Evolutionary conservation across 1,284 basidiomycete species (phyloP), one percentile per base, ranked within the genome.

Genomic region (Malassezia obtusa): DNA sequence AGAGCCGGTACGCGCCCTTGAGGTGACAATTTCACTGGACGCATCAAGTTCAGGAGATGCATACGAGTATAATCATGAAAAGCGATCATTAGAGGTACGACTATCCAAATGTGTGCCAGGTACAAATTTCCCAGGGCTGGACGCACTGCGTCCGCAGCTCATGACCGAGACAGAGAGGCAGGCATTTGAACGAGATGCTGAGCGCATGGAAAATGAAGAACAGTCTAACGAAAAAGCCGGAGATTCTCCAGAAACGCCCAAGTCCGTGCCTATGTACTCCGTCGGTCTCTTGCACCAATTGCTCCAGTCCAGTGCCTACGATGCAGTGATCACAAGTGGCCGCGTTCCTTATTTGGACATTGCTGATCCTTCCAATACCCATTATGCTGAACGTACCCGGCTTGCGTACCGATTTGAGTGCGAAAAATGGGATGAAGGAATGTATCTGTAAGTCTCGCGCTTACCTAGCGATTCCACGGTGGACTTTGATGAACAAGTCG

Each of bases 401-500:
- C 14, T 21, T 2, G 56, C 56, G 0, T 44, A 57, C 32, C 17
- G 25, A 7, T n/a, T 39, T 1, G 58, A 60, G 31, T 22, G 33
- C 38, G 50, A 47, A 22, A 58, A 60, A 51, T 60, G 55, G 55
- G 58, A 60, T 35, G 58, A 60, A 15, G 55, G 55, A 28, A 50
- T 53, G 45, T 56, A 44, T 26, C 38, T 56, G 33, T 47, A 49
- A 21, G 47, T 25, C 22, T 19, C 7, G 10, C 1, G 7, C 30
- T 32, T 4, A 21, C 24, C 2, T 25, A 45, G 44, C 33, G 47
- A 49, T 33, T 2, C 26, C 4, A 39, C 37, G 7, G 43, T 56
- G 7, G 55, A 60, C 38, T 14, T 40, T 6, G 58, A 60, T 19
- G 57, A 52, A 6, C 45, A 52, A 24, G 51, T 60, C 5, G 50